Evolutionary conservation across 2,329 filamentous ascomycete genomes (phyloP).

Genomic region (Cytospora piceae): DNA sequence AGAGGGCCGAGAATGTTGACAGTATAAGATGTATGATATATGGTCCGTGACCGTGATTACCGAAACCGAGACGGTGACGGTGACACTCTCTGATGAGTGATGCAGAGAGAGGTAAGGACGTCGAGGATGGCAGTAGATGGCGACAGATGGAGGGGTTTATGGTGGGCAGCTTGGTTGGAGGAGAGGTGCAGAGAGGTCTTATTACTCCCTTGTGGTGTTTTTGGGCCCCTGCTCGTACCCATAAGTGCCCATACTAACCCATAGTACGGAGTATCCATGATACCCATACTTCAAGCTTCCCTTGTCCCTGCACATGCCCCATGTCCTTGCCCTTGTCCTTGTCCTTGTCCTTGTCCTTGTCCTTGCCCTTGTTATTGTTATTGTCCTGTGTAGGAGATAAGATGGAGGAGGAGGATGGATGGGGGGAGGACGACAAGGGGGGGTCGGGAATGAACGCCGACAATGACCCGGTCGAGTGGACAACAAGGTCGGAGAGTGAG

Average conservation of each 20-base stretch:
- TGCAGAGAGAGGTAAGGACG: slow-evolving; percentile 12
- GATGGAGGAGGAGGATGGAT: not conserved
- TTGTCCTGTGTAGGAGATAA: slow-evolving; percentile 5
- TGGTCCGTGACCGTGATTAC: not conserved
- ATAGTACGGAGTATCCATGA: not conserved
- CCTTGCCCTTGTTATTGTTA: slow-evolving; percentile 11
- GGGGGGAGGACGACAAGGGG: not conserved
- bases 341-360: slow-evolving; percentile 12
- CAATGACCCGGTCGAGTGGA: slow-evolving; percentile 1
- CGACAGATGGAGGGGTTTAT: slow-evolving; percentile 20
- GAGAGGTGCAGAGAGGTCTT: slow-evolving; percentile 26
- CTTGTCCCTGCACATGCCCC: slow-evolving; percentile 19
- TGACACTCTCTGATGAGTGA: not conserved
- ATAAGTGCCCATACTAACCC: slow-evolving; percentile 4
- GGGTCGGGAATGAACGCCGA: not conserved
- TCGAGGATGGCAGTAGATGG: slow-evolving; percentile 16
- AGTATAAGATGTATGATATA: not conserved
- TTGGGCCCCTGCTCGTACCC: slow-evolving; percentile 12
- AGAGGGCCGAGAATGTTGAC: slow-evolving; percentile 7
- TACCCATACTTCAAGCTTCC: slow-evolving; percentile 25
- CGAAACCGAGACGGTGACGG: not conserved
- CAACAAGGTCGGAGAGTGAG: not conserved
- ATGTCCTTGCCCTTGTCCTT: slow-evolving; percentile 2
- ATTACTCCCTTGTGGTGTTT: slow-evolving; percentile 25
- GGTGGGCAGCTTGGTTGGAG: slow-evolving; percentile 22